Evolutionary conservation across 2,329 filamentous ascomycete species (phyloP).

Genomic region (Dactylellina sp.): DNA sequence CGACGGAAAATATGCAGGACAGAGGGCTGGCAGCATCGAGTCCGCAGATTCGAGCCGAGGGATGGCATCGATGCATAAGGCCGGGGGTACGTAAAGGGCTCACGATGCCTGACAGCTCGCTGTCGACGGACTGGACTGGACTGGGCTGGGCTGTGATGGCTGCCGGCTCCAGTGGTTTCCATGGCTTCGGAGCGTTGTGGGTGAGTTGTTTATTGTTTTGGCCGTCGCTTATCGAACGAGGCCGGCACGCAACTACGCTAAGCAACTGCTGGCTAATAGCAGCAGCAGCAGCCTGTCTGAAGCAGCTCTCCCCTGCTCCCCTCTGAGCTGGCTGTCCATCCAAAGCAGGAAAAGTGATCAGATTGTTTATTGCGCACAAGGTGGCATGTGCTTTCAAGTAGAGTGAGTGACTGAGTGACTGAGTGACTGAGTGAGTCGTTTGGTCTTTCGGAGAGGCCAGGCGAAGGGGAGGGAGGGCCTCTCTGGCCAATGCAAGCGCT

Average conservation of each 20-base stretch:
- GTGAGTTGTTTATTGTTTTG: slow-evolving; percentile 34
- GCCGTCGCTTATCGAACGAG: slow-evolving; percentile 25
- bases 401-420: too few relatives aligned
- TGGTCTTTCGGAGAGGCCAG: too few relatives aligned
- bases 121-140: too few relatives aligned
- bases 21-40: not conserved
- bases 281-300: slow-evolving; percentile 8
- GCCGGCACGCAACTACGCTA: slow-evolving; percentile 3
- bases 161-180: too few relatives aligned
- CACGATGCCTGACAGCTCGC: too few relatives aligned
- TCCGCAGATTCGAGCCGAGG: not conserved
- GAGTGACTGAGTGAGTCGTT: too few relatives aligned
- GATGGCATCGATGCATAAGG: not conserved
- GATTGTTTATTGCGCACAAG: not conserved
- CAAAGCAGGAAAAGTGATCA: not conserved
- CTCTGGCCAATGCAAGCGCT: too few relatives aligned
- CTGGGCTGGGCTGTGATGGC: too few relatives aligned
- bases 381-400: slow-evolving; percentile 5
- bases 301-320: slow-evolving; percentile 24
- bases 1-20: not conserved
- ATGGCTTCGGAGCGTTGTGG: slow-evolving; percentile 42
- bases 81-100: not conserved
- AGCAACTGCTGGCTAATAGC: too few relatives aligned
- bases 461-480: not conserved
- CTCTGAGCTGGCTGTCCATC: slow-evolving; percentile 12